phyloP scores from a whole-genome alignment of 2,329 filamentous ascomycete species.

The Dactylellina leptospora region DNA sequence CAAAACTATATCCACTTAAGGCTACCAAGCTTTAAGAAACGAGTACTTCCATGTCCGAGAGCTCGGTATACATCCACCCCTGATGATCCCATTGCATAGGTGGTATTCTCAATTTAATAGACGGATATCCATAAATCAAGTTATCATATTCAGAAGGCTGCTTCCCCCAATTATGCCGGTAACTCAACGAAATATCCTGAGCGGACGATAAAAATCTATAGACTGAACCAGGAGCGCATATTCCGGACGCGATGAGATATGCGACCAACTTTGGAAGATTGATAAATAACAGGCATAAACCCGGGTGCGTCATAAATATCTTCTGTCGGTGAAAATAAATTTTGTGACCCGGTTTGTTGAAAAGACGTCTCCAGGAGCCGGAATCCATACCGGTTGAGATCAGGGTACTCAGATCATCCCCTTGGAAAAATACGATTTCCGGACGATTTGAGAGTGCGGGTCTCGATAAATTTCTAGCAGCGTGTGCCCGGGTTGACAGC shows the following conservation, averaged over 20 bases:
- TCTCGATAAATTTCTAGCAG: too few species aligned
- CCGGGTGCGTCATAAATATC: too few species aligned
- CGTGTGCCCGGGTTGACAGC: too few species aligned
- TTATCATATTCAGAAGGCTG: too few species aligned
- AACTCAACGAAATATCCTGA: too few species aligned
- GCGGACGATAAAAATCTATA: not conserved
- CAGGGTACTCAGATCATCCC: not conserved
- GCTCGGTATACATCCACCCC: conserved; percentile 22
- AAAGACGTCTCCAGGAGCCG: not conserved
- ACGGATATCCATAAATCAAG: conserved; percentile 12
- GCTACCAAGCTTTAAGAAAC: too few species aligned
- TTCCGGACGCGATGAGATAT: conserved; percentile 1
- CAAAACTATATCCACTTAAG: too few species aligned
- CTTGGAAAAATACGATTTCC: too few species aligned
- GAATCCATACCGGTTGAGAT: not conserved
- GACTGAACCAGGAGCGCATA: not conserved
- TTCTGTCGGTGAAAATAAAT: too few species aligned
- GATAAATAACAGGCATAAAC: too few species aligned
- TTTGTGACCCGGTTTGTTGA: not conserved
- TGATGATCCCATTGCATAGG: conserved; percentile 1
- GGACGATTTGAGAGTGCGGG: too few species aligned
- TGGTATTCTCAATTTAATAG: conserved; percentile 9
- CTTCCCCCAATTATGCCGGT: too few species aligned
- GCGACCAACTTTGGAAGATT: conserved; percentile 8
- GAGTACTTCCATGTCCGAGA: conserved; percentile 7